A percentile compares a stretch with the other conserved stretches of the same genome.
Evolutionary conservation across 208 protist genomes (phyloP).

Genomic region (Trypanosoma grayi): DNA sequence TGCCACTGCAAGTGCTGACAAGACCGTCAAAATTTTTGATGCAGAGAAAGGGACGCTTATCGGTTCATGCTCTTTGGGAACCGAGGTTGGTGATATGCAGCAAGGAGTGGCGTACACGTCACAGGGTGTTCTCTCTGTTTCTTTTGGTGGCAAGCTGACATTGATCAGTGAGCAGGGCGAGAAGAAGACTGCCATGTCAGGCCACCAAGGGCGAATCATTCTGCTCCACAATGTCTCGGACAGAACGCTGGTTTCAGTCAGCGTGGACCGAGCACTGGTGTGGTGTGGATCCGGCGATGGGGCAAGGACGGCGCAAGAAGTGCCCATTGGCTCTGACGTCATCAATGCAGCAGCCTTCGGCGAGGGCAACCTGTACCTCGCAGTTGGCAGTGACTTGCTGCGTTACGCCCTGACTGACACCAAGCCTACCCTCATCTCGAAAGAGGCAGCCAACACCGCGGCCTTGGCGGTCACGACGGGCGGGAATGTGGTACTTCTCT

Average conservation of each 20-base stretch:
- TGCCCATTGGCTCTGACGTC: neutral
- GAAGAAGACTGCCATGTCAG: conserved; percentile 8
- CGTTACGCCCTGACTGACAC: conserved; percentile 5
- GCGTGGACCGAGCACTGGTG: conserved; percentile 31
- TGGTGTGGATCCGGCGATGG: neutral
- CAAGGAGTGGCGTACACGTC: conserved; percentile 35
- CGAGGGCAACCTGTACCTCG: conserved; percentile 20
- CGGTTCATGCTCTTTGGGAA: conserved; percentile 23
- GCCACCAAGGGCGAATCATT: conserved; percentile 40
- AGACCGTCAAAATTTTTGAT: conserved; percentile 35
- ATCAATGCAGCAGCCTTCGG: conserved; percentile 18
- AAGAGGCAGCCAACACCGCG: conserved; percentile 12
- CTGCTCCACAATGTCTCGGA: conserved; percentile 21
- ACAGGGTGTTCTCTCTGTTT: conserved; percentile 24
- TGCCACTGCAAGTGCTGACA: conserved; percentile 46
- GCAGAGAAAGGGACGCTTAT: conserved; percentile 4
- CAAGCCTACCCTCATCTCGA: conserved; percentile 16
- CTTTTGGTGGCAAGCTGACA: conserved; percentile 33
- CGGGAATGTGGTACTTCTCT: conserved; percentile 16
- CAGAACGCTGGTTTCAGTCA: conserved; percentile 29
- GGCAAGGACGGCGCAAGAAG: neutral
- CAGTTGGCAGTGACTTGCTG: conserved; percentile 25
- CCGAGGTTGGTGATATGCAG: conserved; percentile 35
- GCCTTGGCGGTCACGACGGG: conserved; percentile 9
- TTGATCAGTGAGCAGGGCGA: conserved; percentile 21